A percentile compares a stretch with the other conserved stretches of the same genome.
These are phyloP conservation scores for Calonectria ilicicola DNA, from an alignment of 2,329 filamentous ascomycete species.

Conservation along the genomic window DNA sequence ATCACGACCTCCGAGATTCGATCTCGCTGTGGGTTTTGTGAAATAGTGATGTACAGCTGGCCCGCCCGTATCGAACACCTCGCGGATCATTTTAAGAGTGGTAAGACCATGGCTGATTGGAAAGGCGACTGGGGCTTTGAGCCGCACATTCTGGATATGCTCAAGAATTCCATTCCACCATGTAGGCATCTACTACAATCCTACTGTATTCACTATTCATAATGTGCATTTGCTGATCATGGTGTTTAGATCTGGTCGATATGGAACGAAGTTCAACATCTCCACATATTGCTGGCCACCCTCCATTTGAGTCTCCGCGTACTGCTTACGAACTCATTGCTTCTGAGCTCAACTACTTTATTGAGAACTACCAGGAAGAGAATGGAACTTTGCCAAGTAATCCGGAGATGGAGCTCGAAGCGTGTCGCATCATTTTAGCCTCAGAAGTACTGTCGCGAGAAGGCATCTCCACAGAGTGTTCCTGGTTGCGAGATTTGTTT, in stretches of 20 bases:
- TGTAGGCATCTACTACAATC: conserved; percentile 62
- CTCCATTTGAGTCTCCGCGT: conserved; percentile 59
- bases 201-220: conserved; percentile 48
- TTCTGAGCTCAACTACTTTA: conserved; percentile 66
- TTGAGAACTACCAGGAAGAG: conserved; percentile 56
- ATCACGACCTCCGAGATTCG: conserved; percentile 70
- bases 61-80: conserved; percentile 70
- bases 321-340: conserved; percentile 73
- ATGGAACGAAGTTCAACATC: conserved; percentile 69
- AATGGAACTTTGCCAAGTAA: conserved; percentile 59
- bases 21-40: conserved; percentile 75
- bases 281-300: conserved; percentile 62
- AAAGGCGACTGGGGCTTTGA: conserved; percentile 79
- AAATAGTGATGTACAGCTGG: conserved; percentile 72
- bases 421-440: conserved; percentile 68
- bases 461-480: conserved; percentile 51
- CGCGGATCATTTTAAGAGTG: conserved; percentile 75
- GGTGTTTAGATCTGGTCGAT: conserved; percentile 70
- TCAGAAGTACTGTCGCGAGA: conserved; percentile 61
- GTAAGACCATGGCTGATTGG: conserved; percentile 76
- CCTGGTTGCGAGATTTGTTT: conserved; percentile 71
- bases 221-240: conserved; percentile 51
- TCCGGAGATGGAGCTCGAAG: conserved; percentile 66
- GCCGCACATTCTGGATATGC: conserved; percentile 68
- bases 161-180: conserved; percentile 75